phyloP scores from a whole-genome alignment of 306 rosid genomes.

The Parietaria judaica region DNA sequence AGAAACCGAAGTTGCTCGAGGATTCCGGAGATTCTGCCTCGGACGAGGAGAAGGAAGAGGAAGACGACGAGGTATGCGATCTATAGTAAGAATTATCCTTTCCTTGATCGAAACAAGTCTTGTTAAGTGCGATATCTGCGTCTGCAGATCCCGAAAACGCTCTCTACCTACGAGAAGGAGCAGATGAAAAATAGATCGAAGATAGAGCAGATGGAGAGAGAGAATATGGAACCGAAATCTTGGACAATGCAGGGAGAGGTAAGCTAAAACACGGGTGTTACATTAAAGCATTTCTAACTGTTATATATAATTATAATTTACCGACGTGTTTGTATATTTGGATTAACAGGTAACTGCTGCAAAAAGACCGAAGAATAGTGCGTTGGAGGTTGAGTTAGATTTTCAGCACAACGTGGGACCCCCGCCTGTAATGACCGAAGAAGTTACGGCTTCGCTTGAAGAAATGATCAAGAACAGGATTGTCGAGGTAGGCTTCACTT shows the following conservation, averaged over 20 bases:
- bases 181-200: conserved; percentile 40
- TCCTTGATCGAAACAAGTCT: conserved; percentile 4
- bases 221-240: conserved; percentile 63
- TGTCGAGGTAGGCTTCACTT: conserved; percentile 45
- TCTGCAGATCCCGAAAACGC: conserved; percentile 33
- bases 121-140: conserved; percentile 2
- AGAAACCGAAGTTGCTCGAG: conserved; percentile 24
- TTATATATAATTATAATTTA: neutral
- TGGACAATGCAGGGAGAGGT: conserved; percentile 99
- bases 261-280: conserved; percentile 5
- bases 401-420: conserved; percentile 89
- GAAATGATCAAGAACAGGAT: conserved; percentile 73
- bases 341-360: conserved; percentile 67
- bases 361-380: conserved; percentile 80
- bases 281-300: too few relatives aligned
- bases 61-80: conserved; percentile 31
- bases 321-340: neutral
- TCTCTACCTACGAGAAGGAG: conserved; percentile 70
- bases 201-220: conserved; percentile 70
- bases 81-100: neutral
- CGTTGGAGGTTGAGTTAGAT: conserved; percentile 80
- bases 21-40: conserved; percentile 34
- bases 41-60: conserved; percentile 17
- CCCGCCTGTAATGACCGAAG: conserved; percentile 84
- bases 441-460: conserved; percentile 70